These are phyloP conservation scores for Taxillus chinensis DNA, from an alignment of 164 flowering plant species.

Conservation along the genomic window DNA sequence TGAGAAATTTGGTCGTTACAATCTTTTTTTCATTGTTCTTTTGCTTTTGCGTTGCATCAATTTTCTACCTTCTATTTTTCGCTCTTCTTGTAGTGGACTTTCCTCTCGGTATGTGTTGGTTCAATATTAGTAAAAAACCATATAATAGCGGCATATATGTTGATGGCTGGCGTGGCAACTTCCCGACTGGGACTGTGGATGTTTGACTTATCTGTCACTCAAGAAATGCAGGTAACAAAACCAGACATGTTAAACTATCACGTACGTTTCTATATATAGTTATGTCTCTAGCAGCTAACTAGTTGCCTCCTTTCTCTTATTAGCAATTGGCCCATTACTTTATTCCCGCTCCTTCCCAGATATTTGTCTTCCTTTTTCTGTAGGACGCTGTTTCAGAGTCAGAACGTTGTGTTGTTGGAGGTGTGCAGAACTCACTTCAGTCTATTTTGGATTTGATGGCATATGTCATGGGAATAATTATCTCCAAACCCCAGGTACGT, in stretches of 20 bases:
- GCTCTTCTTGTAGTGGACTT: constrained; percentile 19
- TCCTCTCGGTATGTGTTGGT: constrained; percentile 48
- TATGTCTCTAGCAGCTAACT: no score
- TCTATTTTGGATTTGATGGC: constrained; percentile 56
- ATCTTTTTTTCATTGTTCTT: neutral
- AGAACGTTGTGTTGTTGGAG: constrained; percentile 81
- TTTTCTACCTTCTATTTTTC: no score
- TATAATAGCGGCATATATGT: constrained; percentile 47
- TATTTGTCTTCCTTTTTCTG: neutral
- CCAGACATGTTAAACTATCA: neutral
- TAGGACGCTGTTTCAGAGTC: constrained; percentile 74
- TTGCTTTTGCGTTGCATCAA: no score
- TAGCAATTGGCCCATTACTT: no score
- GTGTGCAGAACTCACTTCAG: constrained; percentile 80
- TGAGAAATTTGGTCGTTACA: no score
- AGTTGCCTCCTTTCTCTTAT: no score
- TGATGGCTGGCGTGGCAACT: constrained; percentile 72
- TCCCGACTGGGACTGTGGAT: constrained; percentile 88
- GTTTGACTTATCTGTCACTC: constrained; percentile 81
- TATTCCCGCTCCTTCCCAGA: no score
- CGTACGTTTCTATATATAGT: no score
- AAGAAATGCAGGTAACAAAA: constrained; percentile 77
- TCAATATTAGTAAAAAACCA: constrained; percentile 51
- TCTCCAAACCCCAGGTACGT: constrained; percentile 69
- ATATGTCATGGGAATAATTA: constrained; percentile 59